Conservation (phyloP, 306 rosid species). For the Morella rubra region DNA sequence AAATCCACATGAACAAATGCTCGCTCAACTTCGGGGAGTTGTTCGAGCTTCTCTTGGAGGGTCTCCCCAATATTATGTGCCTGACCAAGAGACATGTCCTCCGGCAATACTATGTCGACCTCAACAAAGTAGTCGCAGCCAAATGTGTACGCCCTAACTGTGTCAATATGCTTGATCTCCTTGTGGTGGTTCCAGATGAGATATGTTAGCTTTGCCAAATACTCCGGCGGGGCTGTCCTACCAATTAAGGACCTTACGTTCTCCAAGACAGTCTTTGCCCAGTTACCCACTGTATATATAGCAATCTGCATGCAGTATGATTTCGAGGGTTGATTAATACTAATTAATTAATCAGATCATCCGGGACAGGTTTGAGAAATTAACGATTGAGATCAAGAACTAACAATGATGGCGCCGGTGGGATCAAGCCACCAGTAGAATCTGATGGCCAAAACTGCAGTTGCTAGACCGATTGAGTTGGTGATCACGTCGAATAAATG, state of each 20-base stretch:
- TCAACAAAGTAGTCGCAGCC: conserved; percentile 86
- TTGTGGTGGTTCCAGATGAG: conserved; percentile 81
- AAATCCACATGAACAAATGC: conserved; percentile 95
- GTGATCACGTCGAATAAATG: conserved; percentile 93
- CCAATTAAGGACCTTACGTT: conserved; percentile 86
- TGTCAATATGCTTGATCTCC: conserved; percentile 68
- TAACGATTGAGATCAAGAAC: neutral
- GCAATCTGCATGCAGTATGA: conserved; percentile 70
- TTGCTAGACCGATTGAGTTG: conserved; percentile 68
- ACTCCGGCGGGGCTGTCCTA: conserved; percentile 79
- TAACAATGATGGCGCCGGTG: conserved; percentile 70
- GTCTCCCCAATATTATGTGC: conserved; percentile 91
- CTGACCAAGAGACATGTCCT: conserved; percentile 53
- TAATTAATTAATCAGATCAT: too few species aligned
- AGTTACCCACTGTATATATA: conserved; percentile 69
- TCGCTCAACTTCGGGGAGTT: conserved; percentile 73
- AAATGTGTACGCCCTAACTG: conserved; percentile 78
- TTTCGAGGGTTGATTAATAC: neutral
- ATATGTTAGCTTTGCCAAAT: conserved; percentile 77
- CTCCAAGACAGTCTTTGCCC: conserved; percentile 89
- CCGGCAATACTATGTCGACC: conserved; percentile 70
- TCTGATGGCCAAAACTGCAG: conserved; percentile 74
- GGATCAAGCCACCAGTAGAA: conserved; percentile 96
- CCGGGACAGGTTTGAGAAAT: too few species aligned
- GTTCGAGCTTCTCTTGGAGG: conserved; percentile 84